phyloP scores from a whole-genome alignment of 176 grass and related monocot genomes.

The Cenchrus fungigraminus region DNA sequence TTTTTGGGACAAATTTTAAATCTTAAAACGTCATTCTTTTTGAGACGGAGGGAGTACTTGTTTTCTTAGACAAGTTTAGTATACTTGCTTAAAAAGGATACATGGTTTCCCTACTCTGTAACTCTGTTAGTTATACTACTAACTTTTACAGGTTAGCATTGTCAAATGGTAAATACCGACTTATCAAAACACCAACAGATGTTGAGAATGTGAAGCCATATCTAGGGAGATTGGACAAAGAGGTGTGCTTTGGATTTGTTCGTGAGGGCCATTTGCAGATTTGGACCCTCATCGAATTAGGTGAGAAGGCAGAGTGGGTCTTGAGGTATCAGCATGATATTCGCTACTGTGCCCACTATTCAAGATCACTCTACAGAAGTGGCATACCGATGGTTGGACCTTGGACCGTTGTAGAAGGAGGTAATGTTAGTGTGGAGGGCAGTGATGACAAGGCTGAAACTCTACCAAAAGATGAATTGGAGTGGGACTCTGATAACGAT shows the following conservation, averaged over 20 bases:
- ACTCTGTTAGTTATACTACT: too few species aligned
- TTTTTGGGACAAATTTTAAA: too few species aligned
- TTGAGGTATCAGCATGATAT: background rate
- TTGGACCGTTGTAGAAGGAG: background rate
- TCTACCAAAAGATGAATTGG: background rate
- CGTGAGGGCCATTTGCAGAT: background rate
- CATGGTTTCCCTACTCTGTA: too few species aligned
- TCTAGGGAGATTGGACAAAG: background rate
- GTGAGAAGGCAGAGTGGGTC: background rate
- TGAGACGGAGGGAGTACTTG: too few species aligned
- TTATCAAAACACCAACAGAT: background rate
- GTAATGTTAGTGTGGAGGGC: background rate
- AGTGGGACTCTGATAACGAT: slow-evolving; percentile 34
- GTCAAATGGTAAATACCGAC: background rate
- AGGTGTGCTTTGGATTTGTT: background rate
- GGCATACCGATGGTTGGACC: background rate
- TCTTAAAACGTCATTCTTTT: too few species aligned
- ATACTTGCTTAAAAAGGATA: too few species aligned
- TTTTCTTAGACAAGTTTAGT: too few species aligned
- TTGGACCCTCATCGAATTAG: background rate
- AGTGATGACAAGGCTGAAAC: background rate
- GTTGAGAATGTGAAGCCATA: background rate
- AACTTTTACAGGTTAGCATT: background rate
- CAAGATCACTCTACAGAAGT: background rate
- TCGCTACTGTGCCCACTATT: background rate